Percentiles rank a stretch among this genome's conserved stretches.
Conservation (phyloP, 495 filamentous ascomycete species). For the Aspergillus bridgeri region DNA sequence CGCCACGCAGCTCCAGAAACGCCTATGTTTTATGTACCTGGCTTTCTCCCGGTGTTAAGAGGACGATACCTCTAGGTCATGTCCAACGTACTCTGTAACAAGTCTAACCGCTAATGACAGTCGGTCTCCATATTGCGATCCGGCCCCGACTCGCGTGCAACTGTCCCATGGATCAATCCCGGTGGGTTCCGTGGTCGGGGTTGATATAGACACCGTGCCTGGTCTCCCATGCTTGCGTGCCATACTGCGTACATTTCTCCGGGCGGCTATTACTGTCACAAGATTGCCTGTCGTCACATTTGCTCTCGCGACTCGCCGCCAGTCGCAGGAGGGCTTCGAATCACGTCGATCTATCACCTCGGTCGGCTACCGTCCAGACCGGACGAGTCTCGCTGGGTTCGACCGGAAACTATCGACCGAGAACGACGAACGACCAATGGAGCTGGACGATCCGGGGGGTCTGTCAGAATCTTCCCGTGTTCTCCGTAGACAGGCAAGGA, state of each 20-base stretch:
- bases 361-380: constrained; percentile 2
- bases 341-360: constrained; percentile 12
- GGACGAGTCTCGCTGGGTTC: background rate
- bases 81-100: too few relatives aligned
- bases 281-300: constrained; percentile 12
- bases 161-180: constrained; percentile 19
- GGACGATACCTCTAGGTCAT: too few relatives aligned
- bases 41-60: constrained; percentile 6
- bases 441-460: background rate
- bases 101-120: constrained; percentile 1
- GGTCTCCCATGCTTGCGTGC: background rate
- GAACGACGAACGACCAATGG: background rate
- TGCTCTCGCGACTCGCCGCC: background rate
- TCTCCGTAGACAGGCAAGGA: background rate
- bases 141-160: constrained; percentile 20
- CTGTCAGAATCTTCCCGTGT: background rate
- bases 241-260: background rate
- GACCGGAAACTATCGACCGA: background rate
- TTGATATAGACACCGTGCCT: background rate
- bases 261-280: constrained; percentile 18
- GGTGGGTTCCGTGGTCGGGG: constrained; percentile 13
- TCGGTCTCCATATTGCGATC: constrained; percentile 15
- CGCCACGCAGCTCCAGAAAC: constrained; percentile 2
- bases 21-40: constrained; percentile 2
- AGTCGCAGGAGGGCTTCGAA: constrained; percentile 6